A percentile compares a stretch with the other conserved stretches of the same genome.
These are phyloP conservation scores for Daldinia vernicosa DNA, from an alignment of 495 filamentous ascomycete genomes.

Conservation along the genomic window DNA sequence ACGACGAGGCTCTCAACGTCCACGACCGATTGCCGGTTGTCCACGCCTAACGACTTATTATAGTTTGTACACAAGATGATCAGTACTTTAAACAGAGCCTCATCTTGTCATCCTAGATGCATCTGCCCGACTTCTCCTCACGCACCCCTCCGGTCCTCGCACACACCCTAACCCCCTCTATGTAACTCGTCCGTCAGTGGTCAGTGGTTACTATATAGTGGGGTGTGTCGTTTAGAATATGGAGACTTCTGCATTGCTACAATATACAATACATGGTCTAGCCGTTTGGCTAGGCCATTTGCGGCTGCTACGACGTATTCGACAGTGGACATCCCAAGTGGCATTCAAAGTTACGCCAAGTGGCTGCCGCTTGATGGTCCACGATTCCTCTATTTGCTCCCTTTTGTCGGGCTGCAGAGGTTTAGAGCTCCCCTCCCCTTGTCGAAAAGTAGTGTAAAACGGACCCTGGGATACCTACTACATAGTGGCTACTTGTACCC, in stretches of 20 bases:
- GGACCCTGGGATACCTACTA: conserved; percentile 30
- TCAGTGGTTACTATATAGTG: conserved; percentile 1
- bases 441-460: conserved; percentile 31
- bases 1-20: neutral
- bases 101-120: conserved; percentile 44
- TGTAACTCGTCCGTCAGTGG: neutral
- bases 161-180: conserved; percentile 11
- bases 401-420: conserved; percentile 43
- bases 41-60: neutral
- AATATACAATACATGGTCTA: conserved; percentile 21
- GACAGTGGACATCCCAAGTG: conserved; percentile 20
- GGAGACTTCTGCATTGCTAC: conserved; percentile 32
- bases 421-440: conserved; percentile 40
- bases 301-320: conserved; percentile 26
- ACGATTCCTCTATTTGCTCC: conserved; percentile 40
- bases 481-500: no score
- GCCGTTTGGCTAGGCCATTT: conserved; percentile 41
- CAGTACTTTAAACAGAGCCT: conserved; percentile 44
- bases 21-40: neutral
- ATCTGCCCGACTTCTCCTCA: conserved; percentile 28
- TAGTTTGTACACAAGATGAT: conserved; percentile 29
- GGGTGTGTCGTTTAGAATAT: conserved; percentile 40
- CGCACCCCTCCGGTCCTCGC: conserved; percentile 36
- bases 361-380: conserved; percentile 41
- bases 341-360: conserved; percentile 39